phyloP scores from a whole-genome alignment of 2,329 filamentous ascomycete genomes.

The Byssoonygena ceratinophila region DNA sequence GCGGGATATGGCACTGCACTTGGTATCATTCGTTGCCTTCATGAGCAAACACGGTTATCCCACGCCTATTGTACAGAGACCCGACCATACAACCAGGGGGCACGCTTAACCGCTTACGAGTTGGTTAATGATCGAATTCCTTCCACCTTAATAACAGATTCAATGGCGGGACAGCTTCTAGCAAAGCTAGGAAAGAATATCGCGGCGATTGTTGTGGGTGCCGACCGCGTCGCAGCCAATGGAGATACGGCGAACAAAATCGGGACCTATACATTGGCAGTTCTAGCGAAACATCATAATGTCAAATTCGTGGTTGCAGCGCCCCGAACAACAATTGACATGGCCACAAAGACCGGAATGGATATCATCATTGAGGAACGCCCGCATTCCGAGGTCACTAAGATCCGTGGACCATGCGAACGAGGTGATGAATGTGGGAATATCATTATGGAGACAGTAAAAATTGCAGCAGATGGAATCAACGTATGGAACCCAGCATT shows the following conservation, averaged over 20 bases:
- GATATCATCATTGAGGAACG: conserved; percentile 89
- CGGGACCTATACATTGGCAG: conserved; percentile 83
- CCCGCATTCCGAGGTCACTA: conserved; percentile 67
- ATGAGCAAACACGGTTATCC: conserved; percentile 53
- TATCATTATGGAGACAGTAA: conserved; percentile 51
- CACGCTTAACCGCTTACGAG: conserved; percentile 87
- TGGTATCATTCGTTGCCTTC: conserved; percentile 80
- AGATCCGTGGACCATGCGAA: conserved; percentile 64
- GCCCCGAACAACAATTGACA: conserved; percentile 85
- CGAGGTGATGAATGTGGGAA: conserved; percentile 49
- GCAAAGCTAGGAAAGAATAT: conserved; percentile 52
- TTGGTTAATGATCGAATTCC: conserved; percentile 90
- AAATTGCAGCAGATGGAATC: conserved; percentile 66
- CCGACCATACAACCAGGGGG: conserved; percentile 94
- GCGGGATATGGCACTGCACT: conserved; percentile 96
- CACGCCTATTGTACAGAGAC: conserved; percentile 97
- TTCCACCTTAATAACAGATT: conserved; percentile 85
- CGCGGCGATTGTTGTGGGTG: conserved; percentile 81
- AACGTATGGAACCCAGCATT: conserved; percentile 95
- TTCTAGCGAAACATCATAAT: conserved; percentile 78
- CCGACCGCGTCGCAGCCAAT: conserved; percentile 89
- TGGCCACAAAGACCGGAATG: conserved; percentile 63
- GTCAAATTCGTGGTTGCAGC: conserved; percentile 93
- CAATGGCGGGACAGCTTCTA: conserved; percentile 87
- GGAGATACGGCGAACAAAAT: conserved; percentile 99